Evolutionary conservation across 2,329 filamentous ascomycete genomes (phyloP).

Genomic region (Rhexocercosporidium sp.): DNA sequence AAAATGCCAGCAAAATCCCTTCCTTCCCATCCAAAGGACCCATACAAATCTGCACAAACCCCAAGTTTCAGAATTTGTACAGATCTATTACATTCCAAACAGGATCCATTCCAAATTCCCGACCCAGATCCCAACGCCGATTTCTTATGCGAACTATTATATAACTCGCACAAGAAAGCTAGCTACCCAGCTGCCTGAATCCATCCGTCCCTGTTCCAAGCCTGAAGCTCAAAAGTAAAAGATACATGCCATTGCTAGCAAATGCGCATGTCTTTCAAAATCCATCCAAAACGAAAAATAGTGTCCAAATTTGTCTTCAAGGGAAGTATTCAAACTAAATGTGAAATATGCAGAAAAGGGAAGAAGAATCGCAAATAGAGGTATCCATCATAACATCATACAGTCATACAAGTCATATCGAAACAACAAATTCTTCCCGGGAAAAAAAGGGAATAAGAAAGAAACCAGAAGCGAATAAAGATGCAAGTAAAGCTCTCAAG

Average conservation of each 20-base stretch:
- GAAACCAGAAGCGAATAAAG: background rate
- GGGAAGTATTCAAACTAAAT: slow-evolving; percentile 13
- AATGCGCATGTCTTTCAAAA: slow-evolving; percentile 32
- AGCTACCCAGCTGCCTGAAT: background rate
- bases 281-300: slow-evolving; percentile 21
- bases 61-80: slow-evolving; percentile 20
- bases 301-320: slow-evolving; percentile 15
- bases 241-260: slow-evolving; percentile 40
- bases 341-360: background rate
- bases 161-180: slow-evolving; percentile 28
- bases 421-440: slow-evolving; percentile 31
- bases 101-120: background rate
- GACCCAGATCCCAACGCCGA: slow-evolving; percentile 18
- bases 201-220: background rate
- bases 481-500: slow-evolving; percentile 26
- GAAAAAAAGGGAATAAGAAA: slow-evolving; percentile 16
- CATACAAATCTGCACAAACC: slow-evolving; percentile 26
- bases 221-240: slow-evolving; percentile 19
- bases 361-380: slow-evolving; percentile 25
- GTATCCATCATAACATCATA: slow-evolving; percentile 41
- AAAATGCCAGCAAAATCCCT: background rate
- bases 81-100: slow-evolving; percentile 21
- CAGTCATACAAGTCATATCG: slow-evolving; percentile 40
- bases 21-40: background rate
- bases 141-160: slow-evolving; percentile 31